Conservation (phyloP, 23 red algal genomes). For the Gracilaria caudata region DNA sequence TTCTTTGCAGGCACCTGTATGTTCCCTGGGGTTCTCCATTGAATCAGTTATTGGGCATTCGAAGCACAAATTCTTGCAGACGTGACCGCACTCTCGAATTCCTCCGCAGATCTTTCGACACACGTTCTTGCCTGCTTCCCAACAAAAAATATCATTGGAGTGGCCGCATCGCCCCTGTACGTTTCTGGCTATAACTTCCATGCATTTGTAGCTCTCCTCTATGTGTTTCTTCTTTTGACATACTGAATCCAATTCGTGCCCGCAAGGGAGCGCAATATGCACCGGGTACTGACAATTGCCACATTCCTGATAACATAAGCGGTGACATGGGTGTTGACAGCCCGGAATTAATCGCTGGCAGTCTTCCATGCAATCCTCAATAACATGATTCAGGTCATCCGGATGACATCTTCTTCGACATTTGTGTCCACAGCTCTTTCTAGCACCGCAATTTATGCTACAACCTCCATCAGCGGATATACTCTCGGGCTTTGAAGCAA, state of each 20-base stretch:
- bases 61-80: background rate
- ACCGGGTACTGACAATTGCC: constrained; percentile 8
- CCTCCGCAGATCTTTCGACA: constrained; percentile 6
- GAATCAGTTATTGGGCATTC: background rate
- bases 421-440: constrained; percentile 20
- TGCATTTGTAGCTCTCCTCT: background rate
- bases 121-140: constrained; percentile 1
- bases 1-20: constrained; percentile 1
- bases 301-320: constrained; percentile 18
- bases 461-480: constrained; percentile 24
- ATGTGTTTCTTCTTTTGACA: background rate
- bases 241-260: background rate
- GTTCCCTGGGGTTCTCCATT: background rate
- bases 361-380: constrained; percentile 8
- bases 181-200: background rate
- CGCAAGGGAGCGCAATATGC: background rate
- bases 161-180: constrained; percentile 5
- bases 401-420: constrained; percentile 39
- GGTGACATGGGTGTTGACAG: constrained; percentile 23
- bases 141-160: background rate
- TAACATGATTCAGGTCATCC: constrained; percentile 13
- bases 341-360: constrained; percentile 12
- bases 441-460: background rate
- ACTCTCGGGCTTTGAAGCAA: background rate
- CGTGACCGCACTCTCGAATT: constrained; percentile 15